Conservation (phyloP, 495 filamentous ascomycete species). For the Friedmanniomyces simplex region DNA sequence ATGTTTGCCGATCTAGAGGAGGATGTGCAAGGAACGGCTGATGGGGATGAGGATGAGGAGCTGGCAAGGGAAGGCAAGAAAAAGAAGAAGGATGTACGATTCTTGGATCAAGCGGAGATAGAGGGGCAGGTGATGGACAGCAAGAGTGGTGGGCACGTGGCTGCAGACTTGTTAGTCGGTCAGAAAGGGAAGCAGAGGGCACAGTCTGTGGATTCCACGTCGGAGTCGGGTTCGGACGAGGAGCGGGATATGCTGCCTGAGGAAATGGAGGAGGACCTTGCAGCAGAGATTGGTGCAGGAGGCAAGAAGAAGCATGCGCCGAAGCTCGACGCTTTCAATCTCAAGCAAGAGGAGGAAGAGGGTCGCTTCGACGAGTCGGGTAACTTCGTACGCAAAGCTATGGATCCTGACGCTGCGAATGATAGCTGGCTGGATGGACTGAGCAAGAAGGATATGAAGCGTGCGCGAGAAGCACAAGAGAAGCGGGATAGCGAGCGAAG, state of each 20-base stretch:
- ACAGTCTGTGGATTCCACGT: slow-evolving; percentile 35
- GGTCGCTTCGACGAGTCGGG: slow-evolving; percentile 82
- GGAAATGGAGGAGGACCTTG: slow-evolving; percentile 57
- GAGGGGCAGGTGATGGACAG: slow-evolving; percentile 71
- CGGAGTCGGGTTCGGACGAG: slow-evolving; percentile 50
- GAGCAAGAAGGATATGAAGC: slow-evolving; percentile 84
- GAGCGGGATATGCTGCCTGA: slow-evolving; percentile 47
- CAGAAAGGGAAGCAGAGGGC: slow-evolving; percentile 15
- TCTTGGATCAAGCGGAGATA: slow-evolving; percentile 66
- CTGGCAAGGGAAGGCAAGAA: slow-evolving; percentile 47
- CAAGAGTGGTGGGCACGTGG: slow-evolving; percentile 60
- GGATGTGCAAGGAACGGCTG: slow-evolving; percentile 36
- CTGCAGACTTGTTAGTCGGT: slow-evolving; percentile 41
- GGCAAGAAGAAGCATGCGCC: slow-evolving; percentile 88
- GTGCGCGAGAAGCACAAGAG: slow-evolving; percentile 77
- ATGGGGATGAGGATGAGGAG: slow-evolving; percentile 32
- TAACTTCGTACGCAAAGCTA: slow-evolving; percentile 83
- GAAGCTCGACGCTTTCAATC: slow-evolving; percentile 94
- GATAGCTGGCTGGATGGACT: slow-evolving; percentile 88
- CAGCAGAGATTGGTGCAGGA: slow-evolving; percentile 82
- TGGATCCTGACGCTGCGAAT: slow-evolving; percentile 80
- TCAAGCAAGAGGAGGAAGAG: slow-evolving; percentile 82
- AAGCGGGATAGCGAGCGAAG: slow-evolving; percentile 68
- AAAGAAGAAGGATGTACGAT: slow-evolving; percentile 62
- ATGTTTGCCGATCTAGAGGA: slow-evolving; percentile 81